Conservation (phyloP, 352 stramenopile species). For the Phytophthora hybrid region DNA sequence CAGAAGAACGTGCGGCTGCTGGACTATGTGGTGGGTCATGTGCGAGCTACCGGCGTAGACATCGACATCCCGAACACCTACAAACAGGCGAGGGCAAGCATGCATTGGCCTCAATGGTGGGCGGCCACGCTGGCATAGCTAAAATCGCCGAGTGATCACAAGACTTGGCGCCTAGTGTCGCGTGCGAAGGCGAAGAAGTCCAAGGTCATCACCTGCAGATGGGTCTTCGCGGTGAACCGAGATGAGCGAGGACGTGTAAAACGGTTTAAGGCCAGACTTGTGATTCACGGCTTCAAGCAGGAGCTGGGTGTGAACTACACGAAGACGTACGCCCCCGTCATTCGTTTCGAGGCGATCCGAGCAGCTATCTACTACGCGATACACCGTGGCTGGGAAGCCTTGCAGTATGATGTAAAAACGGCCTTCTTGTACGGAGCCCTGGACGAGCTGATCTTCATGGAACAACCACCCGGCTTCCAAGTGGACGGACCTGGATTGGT, state of each 20-base stretch:
- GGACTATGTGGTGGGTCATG: slow-evolving; percentile 14
- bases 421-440: slow-evolving; percentile 11
- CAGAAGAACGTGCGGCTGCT: slow-evolving; percentile 8
- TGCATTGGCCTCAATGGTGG: slow-evolving; percentile 10
- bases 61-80: slow-evolving; percentile 5
- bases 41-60: background rate
- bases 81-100: slow-evolving; percentile 9
- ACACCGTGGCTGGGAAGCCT: slow-evolving; percentile 1
- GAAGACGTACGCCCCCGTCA: slow-evolving; percentile 28
- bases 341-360: slow-evolving; percentile 26
- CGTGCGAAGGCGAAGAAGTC: background rate
- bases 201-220: slow-evolving; percentile 24
- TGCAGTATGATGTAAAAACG: slow-evolving; percentile 16
- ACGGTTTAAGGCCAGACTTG: slow-evolving; percentile 26
- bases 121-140: slow-evolving; percentile 10
- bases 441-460: slow-evolving; percentile 25
- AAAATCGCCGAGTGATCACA: slow-evolving; percentile 1
- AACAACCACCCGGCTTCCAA: slow-evolving; percentile 20
- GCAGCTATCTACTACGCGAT: slow-evolving; percentile 12
- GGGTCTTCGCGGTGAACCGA: slow-evolving; percentile 21
- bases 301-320: slow-evolving; percentile 24
- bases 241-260: slow-evolving; percentile 19
- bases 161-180: slow-evolving; percentile 16
- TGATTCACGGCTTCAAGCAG: slow-evolving; percentile 32
- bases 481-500: slow-evolving; percentile 3